Conservation (phyloP, 352 stramenopile genomes). For the Phytophthora capsici region DNA sequence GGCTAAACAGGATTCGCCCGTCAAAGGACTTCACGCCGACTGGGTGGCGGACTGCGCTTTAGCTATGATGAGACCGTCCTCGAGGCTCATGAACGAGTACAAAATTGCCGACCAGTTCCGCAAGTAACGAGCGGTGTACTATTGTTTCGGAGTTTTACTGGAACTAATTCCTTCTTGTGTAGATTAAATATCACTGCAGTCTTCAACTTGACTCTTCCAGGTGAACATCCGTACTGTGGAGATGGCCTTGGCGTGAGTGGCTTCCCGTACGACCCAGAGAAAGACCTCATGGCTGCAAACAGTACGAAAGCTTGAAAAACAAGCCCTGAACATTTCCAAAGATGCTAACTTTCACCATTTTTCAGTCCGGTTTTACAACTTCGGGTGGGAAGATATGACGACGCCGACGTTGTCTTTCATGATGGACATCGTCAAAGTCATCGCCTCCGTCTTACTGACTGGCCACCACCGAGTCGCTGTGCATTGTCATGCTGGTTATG, state of each 20-base stretch:
- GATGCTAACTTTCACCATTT: not conserved
- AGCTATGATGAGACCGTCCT: constrained; percentile 91
- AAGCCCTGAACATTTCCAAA: not conserved
- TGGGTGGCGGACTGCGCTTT: constrained; percentile 88
- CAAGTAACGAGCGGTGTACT: constrained; percentile 49
- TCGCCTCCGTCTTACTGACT: constrained; percentile 73
- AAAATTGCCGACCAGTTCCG: constrained; percentile 83
- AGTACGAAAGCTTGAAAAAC: constrained; percentile 49
- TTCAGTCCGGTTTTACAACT: constrained; percentile 91
- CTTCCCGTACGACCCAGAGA: constrained; percentile 91
- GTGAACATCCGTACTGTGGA: constrained; percentile 92
- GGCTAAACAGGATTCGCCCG: constrained; percentile 73
- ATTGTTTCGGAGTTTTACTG: too few relatives aligned
- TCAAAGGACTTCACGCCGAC: constrained; percentile 86
- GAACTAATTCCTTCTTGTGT: not conserved
- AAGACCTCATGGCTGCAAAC: constrained; percentile 84
- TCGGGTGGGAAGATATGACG: constrained; percentile 94
- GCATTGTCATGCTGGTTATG: constrained; percentile 91
- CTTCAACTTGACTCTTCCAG: constrained; percentile 91
- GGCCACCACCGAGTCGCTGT: constrained; percentile 80
- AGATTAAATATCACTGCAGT: constrained; percentile 85
- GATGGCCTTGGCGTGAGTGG: constrained; percentile 75
- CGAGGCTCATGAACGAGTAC: constrained; percentile 83
- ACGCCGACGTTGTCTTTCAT: constrained; percentile 85
- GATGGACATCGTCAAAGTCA: constrained; percentile 89